phyloP scores from a whole-genome alignment of 2,329 filamentous ascomycete species.

The Apiospora malaysiana region DNA sequence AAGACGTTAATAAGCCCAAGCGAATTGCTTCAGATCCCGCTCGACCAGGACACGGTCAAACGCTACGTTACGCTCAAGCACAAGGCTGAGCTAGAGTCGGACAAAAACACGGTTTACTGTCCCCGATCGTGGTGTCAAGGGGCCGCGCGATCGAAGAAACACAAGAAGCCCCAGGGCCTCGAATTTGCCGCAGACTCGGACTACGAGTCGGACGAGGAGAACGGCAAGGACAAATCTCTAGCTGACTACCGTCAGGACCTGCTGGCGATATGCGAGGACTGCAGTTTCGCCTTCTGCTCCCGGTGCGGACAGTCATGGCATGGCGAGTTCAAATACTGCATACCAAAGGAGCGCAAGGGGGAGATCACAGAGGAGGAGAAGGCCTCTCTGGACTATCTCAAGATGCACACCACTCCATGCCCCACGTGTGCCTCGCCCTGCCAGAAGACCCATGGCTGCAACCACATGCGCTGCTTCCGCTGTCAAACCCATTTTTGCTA shows the following conservation, averaged over 20 bases:
- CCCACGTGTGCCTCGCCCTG: constrained; percentile 85
- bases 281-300: constrained; percentile 84
- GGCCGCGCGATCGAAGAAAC: constrained; percentile 77
- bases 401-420: constrained; percentile 82
- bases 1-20: constrained; percentile 78
- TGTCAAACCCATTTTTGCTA: constrained; percentile 96
- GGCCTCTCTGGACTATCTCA: constrained; percentile 84
- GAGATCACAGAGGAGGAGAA: constrained; percentile 86
- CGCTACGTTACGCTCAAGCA: constrained; percentile 91
- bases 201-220: constrained; percentile 54
- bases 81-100: constrained; percentile 89
- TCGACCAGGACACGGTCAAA: constrained; percentile 74
- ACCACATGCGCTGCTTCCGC: constrained; percentile 93
- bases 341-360: constrained; percentile 66
- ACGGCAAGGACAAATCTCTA: constrained; percentile 41
- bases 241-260: constrained; percentile 55
- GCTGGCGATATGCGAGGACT: constrained; percentile 86
- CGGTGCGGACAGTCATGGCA: constrained; percentile 83
- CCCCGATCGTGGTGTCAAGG: constrained; percentile 92
- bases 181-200: constrained; percentile 63
- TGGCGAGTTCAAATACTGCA: constrained; percentile 77
- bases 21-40: constrained; percentile 79
- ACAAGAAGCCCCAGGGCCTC: constrained; percentile 72
- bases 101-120: constrained; percentile 92
- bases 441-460: constrained; percentile 93